A percentile compares a stretch with the other conserved stretches of the same genome.
Conservation (phyloP, 768 basidiomycete genomes). For the Leccinellum luteum region DNA sequence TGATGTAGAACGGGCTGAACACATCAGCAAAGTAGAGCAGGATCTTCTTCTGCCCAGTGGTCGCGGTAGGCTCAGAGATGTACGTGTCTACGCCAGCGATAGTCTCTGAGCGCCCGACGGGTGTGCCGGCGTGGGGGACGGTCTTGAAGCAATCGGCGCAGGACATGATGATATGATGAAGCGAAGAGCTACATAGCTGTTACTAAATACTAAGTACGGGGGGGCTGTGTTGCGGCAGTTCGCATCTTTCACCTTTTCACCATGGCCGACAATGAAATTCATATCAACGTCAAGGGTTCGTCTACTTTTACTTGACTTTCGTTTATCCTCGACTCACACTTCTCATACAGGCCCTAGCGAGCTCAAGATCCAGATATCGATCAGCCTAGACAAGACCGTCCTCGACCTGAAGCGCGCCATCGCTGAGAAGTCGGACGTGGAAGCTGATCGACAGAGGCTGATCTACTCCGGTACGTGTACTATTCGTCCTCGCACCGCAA, state of each 20-base stretch:
- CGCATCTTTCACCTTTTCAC: slow-evolving; percentile 22
- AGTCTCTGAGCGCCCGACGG: slow-evolving; percentile 36
- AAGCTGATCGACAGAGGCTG: slow-evolving; percentile 82
- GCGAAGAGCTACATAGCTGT: no score
- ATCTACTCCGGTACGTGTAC: slow-evolving; percentile 80
- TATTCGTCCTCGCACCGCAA: not conserved
- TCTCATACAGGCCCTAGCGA: slow-evolving; percentile 71
- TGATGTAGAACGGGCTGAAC: slow-evolving; percentile 56
- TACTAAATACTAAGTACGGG: no score
- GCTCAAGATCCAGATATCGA: slow-evolving; percentile 86
- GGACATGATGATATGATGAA: slow-evolving; percentile 37
- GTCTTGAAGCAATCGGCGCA: slow-evolving; percentile 53
- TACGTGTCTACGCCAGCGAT: slow-evolving; percentile 49
- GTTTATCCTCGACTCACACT: no score
- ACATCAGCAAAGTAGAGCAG: slow-evolving; percentile 60
- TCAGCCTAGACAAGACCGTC: slow-evolving; percentile 81
- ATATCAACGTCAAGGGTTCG: slow-evolving; percentile 69
- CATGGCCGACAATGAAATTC: slow-evolving; percentile 61
- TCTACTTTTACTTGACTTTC: not conserved
- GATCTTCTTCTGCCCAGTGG: slow-evolving; percentile 37
- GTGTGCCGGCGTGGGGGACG: slow-evolving; percentile 50
- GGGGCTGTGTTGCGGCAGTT: slow-evolving; percentile 8
- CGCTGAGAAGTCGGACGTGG: slow-evolving; percentile 80
- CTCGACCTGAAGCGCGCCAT: slow-evolving; percentile 89
- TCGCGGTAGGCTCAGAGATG: slow-evolving; percentile 43